Conservation (phyloP, 2,329 filamentous ascomycete genomes). For the Diaporthe aspalathi region DNA sequence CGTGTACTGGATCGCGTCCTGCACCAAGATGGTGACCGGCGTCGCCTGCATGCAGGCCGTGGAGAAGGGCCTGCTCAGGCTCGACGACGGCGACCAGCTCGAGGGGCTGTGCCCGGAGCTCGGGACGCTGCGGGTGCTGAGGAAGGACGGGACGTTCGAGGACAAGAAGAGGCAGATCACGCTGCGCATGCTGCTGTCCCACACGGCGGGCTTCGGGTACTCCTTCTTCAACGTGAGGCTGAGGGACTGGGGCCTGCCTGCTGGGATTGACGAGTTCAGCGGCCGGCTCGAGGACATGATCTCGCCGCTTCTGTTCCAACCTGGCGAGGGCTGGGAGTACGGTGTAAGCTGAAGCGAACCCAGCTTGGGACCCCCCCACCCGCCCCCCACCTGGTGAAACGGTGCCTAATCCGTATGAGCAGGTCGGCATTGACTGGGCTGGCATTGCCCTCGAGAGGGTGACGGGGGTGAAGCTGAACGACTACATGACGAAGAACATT, state of each 20-base stretch:
- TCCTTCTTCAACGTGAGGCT: conserved; percentile 64
- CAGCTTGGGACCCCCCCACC: too few relatives aligned
- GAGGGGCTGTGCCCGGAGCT: conserved; percentile 60
- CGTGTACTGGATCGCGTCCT: conserved; percentile 70
- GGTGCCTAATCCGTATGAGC: neutral
- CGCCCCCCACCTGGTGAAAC: neutral
- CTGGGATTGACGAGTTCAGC: conserved; percentile 68
- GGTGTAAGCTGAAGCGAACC: conserved; percentile 54
- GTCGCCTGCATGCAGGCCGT: conserved; percentile 69
- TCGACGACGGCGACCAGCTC: conserved; percentile 40
- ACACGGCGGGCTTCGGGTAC: conserved; percentile 69
- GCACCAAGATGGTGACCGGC: conserved; percentile 66
- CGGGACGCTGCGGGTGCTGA: conserved; percentile 58
- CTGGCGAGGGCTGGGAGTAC: conserved; percentile 72
- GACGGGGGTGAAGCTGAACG: conserved; percentile 54
- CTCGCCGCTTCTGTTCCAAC: conserved; percentile 70
- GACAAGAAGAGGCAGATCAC: conserved; percentile 64
- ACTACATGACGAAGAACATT: conserved; percentile 57
- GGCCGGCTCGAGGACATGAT: conserved; percentile 63
- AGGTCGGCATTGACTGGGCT: conserved; percentile 64
- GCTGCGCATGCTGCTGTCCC: conserved; percentile 67
- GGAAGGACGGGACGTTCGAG: conserved; percentile 51
- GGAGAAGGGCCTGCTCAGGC: conserved; percentile 46
- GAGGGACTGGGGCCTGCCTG: conserved; percentile 59
- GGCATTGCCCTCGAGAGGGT: conserved; percentile 57